Conservation (phyloP, 176 grass and related monocot species). For the Canna indica region DNA sequence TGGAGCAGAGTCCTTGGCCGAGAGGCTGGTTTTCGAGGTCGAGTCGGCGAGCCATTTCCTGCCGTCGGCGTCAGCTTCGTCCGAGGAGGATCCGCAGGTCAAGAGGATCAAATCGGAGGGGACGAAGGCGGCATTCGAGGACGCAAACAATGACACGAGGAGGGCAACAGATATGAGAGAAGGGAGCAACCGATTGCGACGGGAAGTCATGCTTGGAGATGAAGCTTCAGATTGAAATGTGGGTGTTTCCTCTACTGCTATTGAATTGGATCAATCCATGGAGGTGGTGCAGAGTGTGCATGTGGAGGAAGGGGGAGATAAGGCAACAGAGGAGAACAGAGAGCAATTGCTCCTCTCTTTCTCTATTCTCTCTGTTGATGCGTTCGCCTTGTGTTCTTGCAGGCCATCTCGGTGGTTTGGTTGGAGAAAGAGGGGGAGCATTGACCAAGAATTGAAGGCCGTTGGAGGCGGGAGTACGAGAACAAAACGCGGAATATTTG, state of each 20-base stretch:
- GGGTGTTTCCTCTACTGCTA: background rate
- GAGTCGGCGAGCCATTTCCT: slow-evolving; percentile 2
- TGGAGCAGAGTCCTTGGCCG: background rate
- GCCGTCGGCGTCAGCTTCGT: background rate
- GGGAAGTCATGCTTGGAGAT: background rate
- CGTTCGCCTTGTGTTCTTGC: background rate
- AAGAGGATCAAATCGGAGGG: slow-evolving; percentile 5
- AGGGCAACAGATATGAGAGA: background rate
- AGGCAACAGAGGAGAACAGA: background rate
- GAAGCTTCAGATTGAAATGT: background rate
- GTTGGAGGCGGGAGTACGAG: background rate
- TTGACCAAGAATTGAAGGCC: background rate
- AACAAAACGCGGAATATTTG: background rate
- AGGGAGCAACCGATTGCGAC: background rate
- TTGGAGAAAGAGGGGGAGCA: background rate
- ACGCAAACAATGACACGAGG: background rate
- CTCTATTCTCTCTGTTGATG: background rate
- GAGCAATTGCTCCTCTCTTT: background rate
- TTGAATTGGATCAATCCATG: background rate
- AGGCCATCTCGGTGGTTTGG: background rate
- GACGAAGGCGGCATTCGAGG: background rate
- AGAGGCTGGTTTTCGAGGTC: background rate
- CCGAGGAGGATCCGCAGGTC: background rate
- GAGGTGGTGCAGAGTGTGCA: background rate
- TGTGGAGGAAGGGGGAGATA: background rate